A percentile compares a stretch with the other conserved stretches of the same genome.
Evolutionary conservation across 495 filamentous ascomycete genomes (phyloP).

Genomic region (Penicillium psychrofluorescens): DNA sequence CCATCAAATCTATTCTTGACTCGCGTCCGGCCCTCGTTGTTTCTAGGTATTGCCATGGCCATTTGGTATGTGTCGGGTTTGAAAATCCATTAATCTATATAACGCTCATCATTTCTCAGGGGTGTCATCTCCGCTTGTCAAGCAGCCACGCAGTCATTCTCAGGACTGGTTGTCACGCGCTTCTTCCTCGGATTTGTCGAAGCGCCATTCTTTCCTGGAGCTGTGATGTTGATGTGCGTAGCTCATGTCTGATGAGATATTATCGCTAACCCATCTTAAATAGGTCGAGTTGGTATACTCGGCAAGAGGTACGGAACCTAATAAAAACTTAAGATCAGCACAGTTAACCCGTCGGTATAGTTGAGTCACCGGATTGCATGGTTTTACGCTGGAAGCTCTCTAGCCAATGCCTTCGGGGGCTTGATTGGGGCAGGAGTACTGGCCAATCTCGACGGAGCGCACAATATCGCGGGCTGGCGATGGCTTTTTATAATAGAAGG

Average conservation of each 20-base stretch:
- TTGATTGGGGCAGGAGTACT: conserved; percentile 51
- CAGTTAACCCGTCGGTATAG: background rate
- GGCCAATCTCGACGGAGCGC: conserved; percentile 21
- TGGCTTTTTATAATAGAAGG: conserved; percentile 81
- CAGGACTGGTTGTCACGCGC: conserved; percentile 53
- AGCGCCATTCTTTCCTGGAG: conserved; percentile 42
- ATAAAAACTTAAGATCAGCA: background rate
- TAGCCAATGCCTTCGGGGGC: conserved; percentile 59
- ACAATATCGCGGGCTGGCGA: conserved; percentile 55
- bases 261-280: background rate
- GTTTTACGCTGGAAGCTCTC: conserved; percentile 55
- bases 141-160: conserved; percentile 47
- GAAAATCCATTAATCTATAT: conserved; percentile 48
- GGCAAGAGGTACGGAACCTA: conserved; percentile 35
- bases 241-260: too few species aligned
- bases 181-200: conserved; percentile 65
- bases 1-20: conserved; percentile 57
- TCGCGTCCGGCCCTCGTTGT: conserved; percentile 25
- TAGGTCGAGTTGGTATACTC: conserved; percentile 43
- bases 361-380: conserved; percentile 43
- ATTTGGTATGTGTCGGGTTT: conserved; percentile 42
- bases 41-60: conserved; percentile 21
- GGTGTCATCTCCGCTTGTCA: conserved; percentile 59
- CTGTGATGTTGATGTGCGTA: conserved; percentile 28
- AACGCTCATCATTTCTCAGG: conserved; percentile 33